phyloP scores from a whole-genome alignment of 345 rosid genomes.

The Camelina neglecta region DNA sequence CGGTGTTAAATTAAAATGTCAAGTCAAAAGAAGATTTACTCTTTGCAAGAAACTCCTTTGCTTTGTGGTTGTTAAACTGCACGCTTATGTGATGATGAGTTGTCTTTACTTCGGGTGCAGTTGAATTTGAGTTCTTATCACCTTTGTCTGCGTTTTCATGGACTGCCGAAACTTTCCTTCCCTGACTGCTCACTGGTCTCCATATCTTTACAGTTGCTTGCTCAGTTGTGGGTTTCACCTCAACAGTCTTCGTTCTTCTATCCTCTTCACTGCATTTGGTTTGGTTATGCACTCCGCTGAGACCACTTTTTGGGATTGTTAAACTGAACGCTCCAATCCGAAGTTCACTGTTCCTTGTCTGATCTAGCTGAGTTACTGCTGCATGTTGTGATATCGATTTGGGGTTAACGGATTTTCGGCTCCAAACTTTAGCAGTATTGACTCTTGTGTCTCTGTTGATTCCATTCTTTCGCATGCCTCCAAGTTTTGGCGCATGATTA shows the following conservation, averaged over 20 bases:
- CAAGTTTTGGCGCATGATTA: constrained; percentile 51
- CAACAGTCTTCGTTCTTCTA: constrained; percentile 48
- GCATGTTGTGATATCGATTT: constrained; percentile 50
- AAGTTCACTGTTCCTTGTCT: constrained; percentile 59
- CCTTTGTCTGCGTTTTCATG: constrained; percentile 33
- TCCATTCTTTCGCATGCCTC: constrained; percentile 65
- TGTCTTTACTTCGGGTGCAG: constrained; percentile 19
- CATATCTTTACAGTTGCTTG: constrained; percentile 44
- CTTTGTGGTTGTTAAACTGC: constrained; percentile 63
- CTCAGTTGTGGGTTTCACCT: constrained; percentile 35
- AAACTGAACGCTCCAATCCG: constrained; percentile 86
- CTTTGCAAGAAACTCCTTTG: constrained; percentile 72
- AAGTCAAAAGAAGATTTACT: constrained; percentile 51
- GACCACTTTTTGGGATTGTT: constrained; percentile 54
- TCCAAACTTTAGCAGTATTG: constrained; percentile 72
- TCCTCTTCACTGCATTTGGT: constrained; percentile 49
- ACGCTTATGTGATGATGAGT: constrained; percentile 39
- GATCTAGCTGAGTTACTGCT: constrained; percentile 52
- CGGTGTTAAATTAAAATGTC: neutral
- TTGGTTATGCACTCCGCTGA: constrained; percentile 45
- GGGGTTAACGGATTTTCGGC: constrained; percentile 63
- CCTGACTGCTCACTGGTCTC: constrained; percentile 51
- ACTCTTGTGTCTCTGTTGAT: constrained; percentile 52
- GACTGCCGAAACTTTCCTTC: constrained; percentile 36
- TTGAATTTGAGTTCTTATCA: constrained; percentile 21